Evolutionary conservation across 306 rosid genomes (phyloP).

Genomic region (Trichosanthes cucumerina): DNA sequence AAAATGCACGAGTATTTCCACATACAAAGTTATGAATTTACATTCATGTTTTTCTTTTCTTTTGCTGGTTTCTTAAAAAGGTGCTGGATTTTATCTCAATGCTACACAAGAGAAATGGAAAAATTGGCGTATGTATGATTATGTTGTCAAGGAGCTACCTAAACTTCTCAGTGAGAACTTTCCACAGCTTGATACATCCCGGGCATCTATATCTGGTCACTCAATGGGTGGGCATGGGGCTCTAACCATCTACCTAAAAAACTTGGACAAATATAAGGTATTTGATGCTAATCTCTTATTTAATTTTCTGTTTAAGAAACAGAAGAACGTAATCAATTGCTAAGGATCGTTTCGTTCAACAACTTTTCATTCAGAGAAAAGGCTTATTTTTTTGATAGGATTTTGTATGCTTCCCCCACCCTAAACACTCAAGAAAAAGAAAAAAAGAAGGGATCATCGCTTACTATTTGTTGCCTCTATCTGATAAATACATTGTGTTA

Average conservation of each 20-base stretch:
- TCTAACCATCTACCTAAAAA: slow-evolving; percentile 72
- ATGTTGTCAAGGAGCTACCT: slow-evolving; percentile 83
- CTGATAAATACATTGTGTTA: neutral
- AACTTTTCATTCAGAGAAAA: neutral
- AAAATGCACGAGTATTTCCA: neutral
- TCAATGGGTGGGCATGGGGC: slow-evolving; percentile 99
- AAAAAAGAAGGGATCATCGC: neutral
- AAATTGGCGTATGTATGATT: slow-evolving; percentile 96
- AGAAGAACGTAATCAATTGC: neutral
- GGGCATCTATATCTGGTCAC: slow-evolving; percentile 84
- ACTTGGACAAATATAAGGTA: slow-evolving; percentile 84
- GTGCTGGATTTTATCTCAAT: slow-evolving; percentile 93
- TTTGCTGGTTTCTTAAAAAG: slow-evolving; percentile 27
- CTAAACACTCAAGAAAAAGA: neutral
- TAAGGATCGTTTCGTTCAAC: neutral
- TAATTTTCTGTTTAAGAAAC: slow-evolving; percentile 1
- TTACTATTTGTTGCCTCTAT: neutral
- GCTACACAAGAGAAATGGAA: slow-evolving; percentile 97
- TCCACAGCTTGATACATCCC: slow-evolving; percentile 66
- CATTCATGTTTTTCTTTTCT: neutral
- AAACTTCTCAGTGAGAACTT: slow-evolving; percentile 59
- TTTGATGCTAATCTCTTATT: neutral
- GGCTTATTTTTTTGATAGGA: neutral
- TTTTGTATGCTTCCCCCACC: neutral
- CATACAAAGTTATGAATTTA: neutral